phyloP scores from a whole-genome alignment of 805 yeast species.

The Starmera dryadoides region DNA sequence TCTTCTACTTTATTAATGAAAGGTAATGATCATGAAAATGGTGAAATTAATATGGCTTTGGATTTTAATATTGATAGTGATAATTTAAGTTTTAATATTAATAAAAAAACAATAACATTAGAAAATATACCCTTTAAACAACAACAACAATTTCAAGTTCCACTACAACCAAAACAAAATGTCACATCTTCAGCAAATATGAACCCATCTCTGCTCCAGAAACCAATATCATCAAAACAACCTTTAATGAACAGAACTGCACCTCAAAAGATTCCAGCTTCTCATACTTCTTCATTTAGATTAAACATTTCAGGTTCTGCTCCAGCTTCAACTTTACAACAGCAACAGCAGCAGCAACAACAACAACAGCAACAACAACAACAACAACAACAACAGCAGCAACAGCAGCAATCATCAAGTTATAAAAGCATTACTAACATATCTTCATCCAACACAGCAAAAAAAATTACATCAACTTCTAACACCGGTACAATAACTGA shows the following conservation, averaged over 20 bases:
- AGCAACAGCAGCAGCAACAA: constrained; percentile 5
- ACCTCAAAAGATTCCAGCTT: not conserved
- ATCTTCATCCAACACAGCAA: not conserved
- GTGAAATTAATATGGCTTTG: constrained; percentile 33
- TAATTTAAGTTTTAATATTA: constrained; percentile 7
- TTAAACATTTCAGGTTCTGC: not conserved
- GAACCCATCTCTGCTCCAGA: not conserved
- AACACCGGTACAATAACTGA: constrained; percentile 20
- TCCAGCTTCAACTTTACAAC: constrained; percentile 1
- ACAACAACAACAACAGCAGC: constrained; percentile 1
- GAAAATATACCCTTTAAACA: not conserved
- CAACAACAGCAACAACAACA: not conserved
- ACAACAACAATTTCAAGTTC: not conserved
- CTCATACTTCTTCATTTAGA: not conserved
- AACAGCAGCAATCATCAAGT: not conserved
- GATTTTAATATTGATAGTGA: constrained; percentile 26
- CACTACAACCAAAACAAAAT: not conserved
- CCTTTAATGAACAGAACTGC: not conserved
- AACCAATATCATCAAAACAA: not conserved
- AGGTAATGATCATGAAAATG: constrained; percentile 21
- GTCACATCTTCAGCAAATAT: not conserved
- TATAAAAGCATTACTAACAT: not conserved
- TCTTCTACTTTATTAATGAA: not conserved
- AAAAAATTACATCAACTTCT: not conserved
- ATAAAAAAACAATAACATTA: constrained; percentile 7